A percentile compares a stretch with the other conserved stretches of the same genome.
phyloP scores from a whole-genome alignment of 371 early-diverging fungal species.

The Zychaea mexicana region DNA sequence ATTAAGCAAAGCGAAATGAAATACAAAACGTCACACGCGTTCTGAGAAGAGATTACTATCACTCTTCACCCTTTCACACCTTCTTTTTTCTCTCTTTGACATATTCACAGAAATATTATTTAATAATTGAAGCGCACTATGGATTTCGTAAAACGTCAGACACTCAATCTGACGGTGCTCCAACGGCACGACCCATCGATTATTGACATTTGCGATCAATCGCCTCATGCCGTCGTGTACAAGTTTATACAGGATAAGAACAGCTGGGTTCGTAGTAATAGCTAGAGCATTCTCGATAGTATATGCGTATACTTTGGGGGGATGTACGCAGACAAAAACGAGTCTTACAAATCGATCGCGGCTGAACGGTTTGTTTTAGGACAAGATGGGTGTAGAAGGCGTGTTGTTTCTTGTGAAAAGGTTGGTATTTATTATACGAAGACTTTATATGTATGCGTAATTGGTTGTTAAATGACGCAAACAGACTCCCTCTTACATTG shows the following conservation, averaged over 20 bases:
- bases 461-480: no score
- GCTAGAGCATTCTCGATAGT: not conserved
- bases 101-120: not conserved
- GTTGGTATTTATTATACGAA: slow-evolving; percentile 20
- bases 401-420: slow-evolving; percentile 64
- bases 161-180: slow-evolving; percentile 71
- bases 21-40: not conserved
- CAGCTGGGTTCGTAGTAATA: slow-evolving; percentile 62
- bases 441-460: no score
- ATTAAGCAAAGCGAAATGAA: no score
- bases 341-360: no score
- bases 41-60: no score
- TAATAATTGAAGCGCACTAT: no score
- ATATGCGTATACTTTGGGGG: not conserved
- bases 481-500: no score
- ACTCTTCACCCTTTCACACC: no score
- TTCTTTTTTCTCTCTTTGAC: not conserved
- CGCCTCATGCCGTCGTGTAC: slow-evolving; percentile 81
- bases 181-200: slow-evolving; percentile 72
- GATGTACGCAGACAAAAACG: no score
- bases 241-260: slow-evolving; percentile 64
- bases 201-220: slow-evolving; percentile 68
- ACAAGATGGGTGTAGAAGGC: slow-evolving; percentile 72
- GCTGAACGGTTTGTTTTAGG: no score
- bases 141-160: slow-evolving; percentile 6